phyloP scores from a whole-genome alignment of 345 rosid species.

The Populus tremula region DNA sequence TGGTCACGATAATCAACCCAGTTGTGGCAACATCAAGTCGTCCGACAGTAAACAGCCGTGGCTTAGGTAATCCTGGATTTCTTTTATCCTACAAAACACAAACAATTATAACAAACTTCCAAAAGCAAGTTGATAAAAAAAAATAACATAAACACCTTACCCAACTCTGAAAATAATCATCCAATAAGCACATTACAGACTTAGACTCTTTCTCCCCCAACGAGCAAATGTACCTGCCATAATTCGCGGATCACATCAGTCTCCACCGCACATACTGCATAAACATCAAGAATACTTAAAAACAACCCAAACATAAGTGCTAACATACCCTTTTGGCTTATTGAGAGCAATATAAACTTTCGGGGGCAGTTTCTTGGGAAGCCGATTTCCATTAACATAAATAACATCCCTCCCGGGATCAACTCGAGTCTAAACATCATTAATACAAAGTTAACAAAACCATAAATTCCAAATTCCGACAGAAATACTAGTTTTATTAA shows the following conservation, averaged over 20 bases:
- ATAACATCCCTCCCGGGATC: conserved; percentile 72
- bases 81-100: conserved; percentile 48
- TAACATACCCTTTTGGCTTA: conserved; percentile 93
- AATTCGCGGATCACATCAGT: neutral
- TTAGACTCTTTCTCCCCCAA: conserved; percentile 77
- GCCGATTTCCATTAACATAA: conserved; percentile 85
- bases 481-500: neutral
- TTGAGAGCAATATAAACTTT: conserved; percentile 87
- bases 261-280: neutral
- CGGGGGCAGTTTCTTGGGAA: conserved; percentile 83
- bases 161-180: conserved; percentile 69
- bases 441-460: neutral
- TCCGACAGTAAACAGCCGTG: conserved; percentile 91
- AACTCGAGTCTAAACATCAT: conserved; percentile 69
- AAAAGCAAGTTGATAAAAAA: neutral
- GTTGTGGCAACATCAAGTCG: conserved; percentile 96
- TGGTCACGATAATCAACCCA: conserved; percentile 82
- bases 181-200: conserved; percentile 66
- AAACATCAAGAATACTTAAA: neutral
- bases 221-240: conserved; percentile 85
- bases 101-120: conserved; percentile 9
- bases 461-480: neutral
- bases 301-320: neutral
- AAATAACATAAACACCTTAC: conserved; percentile 31
- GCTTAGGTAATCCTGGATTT: conserved; percentile 69